Evolutionary conservation across 2,329 filamentous ascomycete genomes (phyloP).

Genomic region (Niveomyces coronatus): DNA sequence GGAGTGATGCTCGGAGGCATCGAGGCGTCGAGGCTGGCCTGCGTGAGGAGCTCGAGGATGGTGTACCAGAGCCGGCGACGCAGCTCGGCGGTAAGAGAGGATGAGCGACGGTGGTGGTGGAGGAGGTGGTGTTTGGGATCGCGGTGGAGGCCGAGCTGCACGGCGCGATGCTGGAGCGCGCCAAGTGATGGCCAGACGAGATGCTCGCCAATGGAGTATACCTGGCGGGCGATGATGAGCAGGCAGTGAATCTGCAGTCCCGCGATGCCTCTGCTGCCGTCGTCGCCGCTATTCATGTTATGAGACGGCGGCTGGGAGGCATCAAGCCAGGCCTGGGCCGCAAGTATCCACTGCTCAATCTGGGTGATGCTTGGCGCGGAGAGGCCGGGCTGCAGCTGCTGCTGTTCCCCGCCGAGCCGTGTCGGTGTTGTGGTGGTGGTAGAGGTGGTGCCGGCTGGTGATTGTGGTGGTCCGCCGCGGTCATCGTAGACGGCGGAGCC

Average conservation of each 20-base stretch:
- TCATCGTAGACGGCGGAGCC: constrained; percentile 20
- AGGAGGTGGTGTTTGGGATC: constrained; percentile 32
- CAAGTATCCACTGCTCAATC: constrained; percentile 29
- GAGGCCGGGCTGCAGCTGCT: too few relatives aligned
- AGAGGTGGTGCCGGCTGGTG: neutral
- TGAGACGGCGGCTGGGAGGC: too few relatives aligned
- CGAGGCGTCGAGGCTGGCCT: constrained; percentile 27
- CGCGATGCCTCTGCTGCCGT: constrained; percentile 17
- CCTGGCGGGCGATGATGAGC: constrained; percentile 27
- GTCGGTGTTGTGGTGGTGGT: too few relatives aligned
- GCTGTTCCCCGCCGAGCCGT: too few relatives aligned
- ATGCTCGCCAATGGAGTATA: constrained; percentile 31
- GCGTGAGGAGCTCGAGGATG: constrained; percentile 28
- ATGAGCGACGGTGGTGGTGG: constrained; percentile 24
- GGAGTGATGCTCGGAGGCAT: constrained; percentile 29
- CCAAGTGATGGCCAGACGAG: constrained; percentile 31
- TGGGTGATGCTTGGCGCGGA: neutral
- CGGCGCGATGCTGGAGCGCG: constrained; percentile 29
- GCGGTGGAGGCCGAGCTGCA: constrained; percentile 35
- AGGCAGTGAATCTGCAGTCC: constrained; percentile 32
- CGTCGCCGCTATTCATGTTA: too few relatives aligned
- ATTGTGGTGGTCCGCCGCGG: neutral
- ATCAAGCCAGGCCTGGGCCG: constrained; percentile 30
- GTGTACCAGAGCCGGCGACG: constrained; percentile 34
- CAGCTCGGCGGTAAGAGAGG: constrained; percentile 26